Base-by-base conservation (phyloP, 306 rosid species). In the Benincasa hispida region DNA sequence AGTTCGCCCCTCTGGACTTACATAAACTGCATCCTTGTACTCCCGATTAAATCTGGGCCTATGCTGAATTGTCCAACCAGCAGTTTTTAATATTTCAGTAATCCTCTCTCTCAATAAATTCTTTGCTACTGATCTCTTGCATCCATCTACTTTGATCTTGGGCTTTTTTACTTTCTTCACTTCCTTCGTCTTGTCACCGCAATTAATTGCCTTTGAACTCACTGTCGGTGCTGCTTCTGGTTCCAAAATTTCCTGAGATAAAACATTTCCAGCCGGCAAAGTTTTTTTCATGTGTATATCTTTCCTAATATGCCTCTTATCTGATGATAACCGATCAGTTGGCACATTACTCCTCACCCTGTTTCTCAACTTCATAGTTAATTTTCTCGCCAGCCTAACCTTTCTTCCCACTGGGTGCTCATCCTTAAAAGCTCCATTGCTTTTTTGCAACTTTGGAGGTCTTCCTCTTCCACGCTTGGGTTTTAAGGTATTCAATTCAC, bases 21-120 rank as follows among this genome's bases (percentile, higher is more conserved):
- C 92, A 82, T 92, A 94, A 76, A 94, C 99, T 10, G 98, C 89
- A 83, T 94, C 99, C 4, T 27, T 12, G 83, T 94, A 94, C 10
- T 37, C 68, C 84, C 30, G 85, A 60, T 84, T 85, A 76, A 41
- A 57, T 81, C 99, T 89, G 35, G 89, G 93, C 85, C 99, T 90
- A 76, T 69, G 84, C 48, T 94, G 87, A 72, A 94, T 87, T 8
- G 83, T 89, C 99, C 97, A 94, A 79, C 99, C 99, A 19, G 98
- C 99, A 80, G 82, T 81, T 57, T 80, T 50, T 74, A 94, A 88
- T 37, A 82, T 67, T 73, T 82, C 87, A 85, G 78, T 63, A 76
- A 94, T 91, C 80, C 86, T 84, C 15, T 87, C 89, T 80, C 96
- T 89, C 85, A 94, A 90, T 30, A 86, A 75, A 79, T 88, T 85